phyloP scores from a whole-genome alignment of 2,329 filamentous ascomycete species.

The Alternaria dauci region DNA sequence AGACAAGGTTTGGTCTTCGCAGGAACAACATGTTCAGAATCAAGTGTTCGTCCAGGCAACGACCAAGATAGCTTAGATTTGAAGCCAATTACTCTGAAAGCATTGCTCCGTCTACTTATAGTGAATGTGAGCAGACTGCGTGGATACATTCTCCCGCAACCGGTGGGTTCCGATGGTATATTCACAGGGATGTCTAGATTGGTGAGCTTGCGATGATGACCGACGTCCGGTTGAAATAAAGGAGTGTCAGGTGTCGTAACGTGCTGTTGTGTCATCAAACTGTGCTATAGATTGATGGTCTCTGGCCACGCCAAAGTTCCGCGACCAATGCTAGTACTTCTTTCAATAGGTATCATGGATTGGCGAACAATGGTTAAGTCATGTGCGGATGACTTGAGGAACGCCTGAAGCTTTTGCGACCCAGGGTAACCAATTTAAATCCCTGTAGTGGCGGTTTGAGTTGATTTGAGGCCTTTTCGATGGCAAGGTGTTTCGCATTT shows the following conservation, averaged over 20 bases:
- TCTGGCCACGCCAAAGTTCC: neutral
- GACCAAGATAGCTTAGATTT: neutral
- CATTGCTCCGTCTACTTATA: neutral
- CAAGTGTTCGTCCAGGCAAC: neutral
- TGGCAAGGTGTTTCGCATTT: neutral
- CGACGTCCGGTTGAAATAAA: neutral
- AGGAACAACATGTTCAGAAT: neutral
- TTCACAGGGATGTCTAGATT: neutral
- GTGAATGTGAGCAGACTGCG: neutral
- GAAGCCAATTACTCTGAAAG: neutral
- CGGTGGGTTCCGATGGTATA: neutral
- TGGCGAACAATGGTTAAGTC: neutral
- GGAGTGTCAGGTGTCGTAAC: neutral
- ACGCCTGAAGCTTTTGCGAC: neutral
- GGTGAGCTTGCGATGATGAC: neutral
- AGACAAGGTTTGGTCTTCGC: neutral
- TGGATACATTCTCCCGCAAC: neutral
- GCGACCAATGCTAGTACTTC: neutral
- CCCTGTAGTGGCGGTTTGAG: conserved; percentile 10
- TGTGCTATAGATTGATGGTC: neutral
- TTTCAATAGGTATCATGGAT: neutral
- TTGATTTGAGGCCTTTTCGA: conserved; percentile 2
- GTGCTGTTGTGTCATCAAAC: neutral
- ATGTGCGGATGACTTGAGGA: neutral
- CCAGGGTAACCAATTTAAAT: neutral